A percentile compares a stretch with the other conserved stretches of the same genome.
Conservation (phyloP, 371 early-diverging fungal genomes). For the Gilbertella persicaria region DNA sequence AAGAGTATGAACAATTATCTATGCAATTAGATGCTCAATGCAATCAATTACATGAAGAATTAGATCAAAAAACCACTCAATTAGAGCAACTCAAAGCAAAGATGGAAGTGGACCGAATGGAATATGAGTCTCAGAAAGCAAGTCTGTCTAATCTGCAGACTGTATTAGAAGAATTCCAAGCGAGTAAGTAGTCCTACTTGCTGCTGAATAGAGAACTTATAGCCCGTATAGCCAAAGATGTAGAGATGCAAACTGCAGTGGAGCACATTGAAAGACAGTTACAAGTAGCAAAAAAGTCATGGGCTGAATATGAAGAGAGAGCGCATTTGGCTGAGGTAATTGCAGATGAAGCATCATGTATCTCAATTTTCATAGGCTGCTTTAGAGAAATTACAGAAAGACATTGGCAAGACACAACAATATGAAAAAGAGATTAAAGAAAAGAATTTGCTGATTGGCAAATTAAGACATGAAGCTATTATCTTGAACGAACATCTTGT, state of each 20-base stretch:
- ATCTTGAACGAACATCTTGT: conserved; percentile 82
- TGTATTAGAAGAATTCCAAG: conserved; percentile 88
- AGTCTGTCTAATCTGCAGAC: conserved; percentile 81
- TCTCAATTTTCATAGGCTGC: conserved; percentile 22
- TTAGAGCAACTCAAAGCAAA: conserved; percentile 35
- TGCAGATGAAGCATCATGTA: background rate
- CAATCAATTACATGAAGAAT: conserved; percentile 50
- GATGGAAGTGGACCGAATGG: conserved; percentile 30
- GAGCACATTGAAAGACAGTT: conserved; percentile 68
- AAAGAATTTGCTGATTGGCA: conserved; percentile 75
- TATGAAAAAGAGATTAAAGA: conserved; percentile 76
- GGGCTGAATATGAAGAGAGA: conserved; percentile 62
- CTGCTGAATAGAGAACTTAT: background rate
- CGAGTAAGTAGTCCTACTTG: conserved; percentile 41
- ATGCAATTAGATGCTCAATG: conserved; percentile 59
- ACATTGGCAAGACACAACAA: conserved; percentile 61
- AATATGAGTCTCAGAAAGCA: conserved; percentile 63
- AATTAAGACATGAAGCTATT: conserved; percentile 81
- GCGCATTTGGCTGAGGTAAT: conserved; percentile 63
- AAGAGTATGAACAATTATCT: conserved; percentile 64
- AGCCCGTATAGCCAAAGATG: conserved; percentile 54
- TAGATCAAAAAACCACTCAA: conserved; percentile 35
- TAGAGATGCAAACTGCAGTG: conserved; percentile 78
- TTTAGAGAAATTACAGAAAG: conserved; percentile 58
- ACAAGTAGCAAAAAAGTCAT: conserved; percentile 47